A percentile compares a stretch with the other conserved stretches of the same genome.
These are phyloP conservation scores for Dendrobium huoshanense DNA, from an alignment of 106 monocot species.

Conservation along the genomic window DNA sequence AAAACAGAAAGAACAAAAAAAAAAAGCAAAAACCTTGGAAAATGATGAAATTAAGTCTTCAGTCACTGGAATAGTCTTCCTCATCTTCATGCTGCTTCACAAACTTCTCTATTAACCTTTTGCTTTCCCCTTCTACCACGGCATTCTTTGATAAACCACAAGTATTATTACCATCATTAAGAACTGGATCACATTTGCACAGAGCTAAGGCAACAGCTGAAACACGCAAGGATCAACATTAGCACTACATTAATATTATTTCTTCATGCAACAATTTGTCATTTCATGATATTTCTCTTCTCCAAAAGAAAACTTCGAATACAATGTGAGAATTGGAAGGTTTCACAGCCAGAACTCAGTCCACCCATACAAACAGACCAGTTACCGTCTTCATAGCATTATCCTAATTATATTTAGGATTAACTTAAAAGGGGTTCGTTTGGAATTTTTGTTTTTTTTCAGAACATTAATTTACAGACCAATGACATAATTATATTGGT, in stretches of 20 bases:
- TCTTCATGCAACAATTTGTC: neutral
- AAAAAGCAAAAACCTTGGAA: neutral
- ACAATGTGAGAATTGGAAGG: no score
- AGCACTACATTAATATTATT: neutral
- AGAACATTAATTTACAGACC: no score
- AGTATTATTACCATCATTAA: conserved; percentile 53
- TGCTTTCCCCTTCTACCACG: conserved; percentile 45
- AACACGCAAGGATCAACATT: conserved; percentile 5
- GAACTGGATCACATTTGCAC: conserved; percentile 68
- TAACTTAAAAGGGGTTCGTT: no score
- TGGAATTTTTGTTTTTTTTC: no score
- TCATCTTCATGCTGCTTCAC: conserved; percentile 50
- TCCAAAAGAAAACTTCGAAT: no score
- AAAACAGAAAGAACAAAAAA: neutral
- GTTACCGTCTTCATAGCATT: no score
- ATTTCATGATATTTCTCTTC: no score
- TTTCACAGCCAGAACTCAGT: no score
- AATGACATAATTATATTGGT: no score
- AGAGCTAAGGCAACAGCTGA: conserved; percentile 74
- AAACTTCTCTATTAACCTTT: conserved; percentile 63
- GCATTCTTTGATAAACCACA: conserved; percentile 22
- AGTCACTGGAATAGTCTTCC: conserved; percentile 47
- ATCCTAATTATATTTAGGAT: no score
- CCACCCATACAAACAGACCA: no score
- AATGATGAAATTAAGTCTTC: neutral